A percentile compares a stretch with the other conserved stretches of the same genome.
Conservation (phyloP, 1,284 basidiomycete species). For the Ganoderma lucidum region DNA sequence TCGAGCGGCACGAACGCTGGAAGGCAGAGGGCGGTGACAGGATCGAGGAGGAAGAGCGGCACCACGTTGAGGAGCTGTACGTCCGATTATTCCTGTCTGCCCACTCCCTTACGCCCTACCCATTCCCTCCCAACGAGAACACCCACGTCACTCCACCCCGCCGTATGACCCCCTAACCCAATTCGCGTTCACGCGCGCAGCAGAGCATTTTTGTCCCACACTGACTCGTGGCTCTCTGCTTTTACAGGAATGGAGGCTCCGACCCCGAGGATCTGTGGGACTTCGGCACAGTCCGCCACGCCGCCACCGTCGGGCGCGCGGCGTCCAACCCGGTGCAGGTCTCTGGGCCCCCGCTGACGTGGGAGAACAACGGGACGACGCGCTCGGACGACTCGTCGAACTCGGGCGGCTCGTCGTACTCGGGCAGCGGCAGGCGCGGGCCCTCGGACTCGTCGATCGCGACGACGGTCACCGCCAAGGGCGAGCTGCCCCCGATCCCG, state of each 20-base stretch:
- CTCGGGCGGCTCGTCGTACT: slow-evolving; percentile 42
- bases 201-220: not conserved
- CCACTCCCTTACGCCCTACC: not conserved
- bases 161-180: not conserved
- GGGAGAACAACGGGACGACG: slow-evolving; percentile 75
- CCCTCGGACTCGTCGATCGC: slow-evolving; percentile 37
- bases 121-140: not conserved
- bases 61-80: slow-evolving; percentile 67
- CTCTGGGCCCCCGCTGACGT: slow-evolving; percentile 74
- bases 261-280: slow-evolving; percentile 94
- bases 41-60: slow-evolving; percentile 74
- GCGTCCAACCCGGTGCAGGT: slow-evolving; percentile 59
- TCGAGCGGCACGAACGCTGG: slow-evolving; percentile 95
- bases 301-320: slow-evolving; percentile 69
- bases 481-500: slow-evolving; percentile 68
- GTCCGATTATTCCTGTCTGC: slow-evolving; percentile 32
- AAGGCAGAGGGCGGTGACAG: slow-evolving; percentile 88
- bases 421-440: slow-evolving; percentile 34
- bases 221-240: not conserved
- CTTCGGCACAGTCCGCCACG: slow-evolving; percentile 88
- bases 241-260: slow-evolving; percentile 56
- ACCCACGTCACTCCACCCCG: slow-evolving; percentile 2
- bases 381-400: slow-evolving; percentile 44
- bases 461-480: slow-evolving; percentile 59
- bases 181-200: not conserved